Evolutionary conservation across 2,329 filamentous ascomycete species (phyloP).

Genomic region (Colletotrichum liriopes): DNA sequence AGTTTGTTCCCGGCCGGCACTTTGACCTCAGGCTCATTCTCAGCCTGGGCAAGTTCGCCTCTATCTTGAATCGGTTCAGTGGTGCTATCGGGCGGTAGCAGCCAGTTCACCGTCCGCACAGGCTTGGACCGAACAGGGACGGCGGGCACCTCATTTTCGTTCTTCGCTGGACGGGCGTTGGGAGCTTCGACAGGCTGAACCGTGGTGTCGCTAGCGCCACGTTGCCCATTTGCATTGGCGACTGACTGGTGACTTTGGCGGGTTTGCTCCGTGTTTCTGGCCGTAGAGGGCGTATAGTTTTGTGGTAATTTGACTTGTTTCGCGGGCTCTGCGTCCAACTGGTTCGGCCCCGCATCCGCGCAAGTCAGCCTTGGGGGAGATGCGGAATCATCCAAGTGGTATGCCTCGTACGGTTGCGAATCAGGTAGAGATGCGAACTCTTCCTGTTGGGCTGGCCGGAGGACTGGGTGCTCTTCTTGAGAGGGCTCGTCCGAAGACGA

Average conservation of each 20-base stretch:
- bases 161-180: neutral
- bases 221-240: slow-evolving; percentile 39
- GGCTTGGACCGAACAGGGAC: slow-evolving; percentile 18
- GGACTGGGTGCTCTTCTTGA: neutral
- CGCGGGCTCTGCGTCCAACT: neutral
- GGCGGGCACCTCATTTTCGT: neutral
- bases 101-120: slow-evolving; percentile 31
- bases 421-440: neutral
- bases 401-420: neutral
- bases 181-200: slow-evolving; percentile 45
- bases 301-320: neutral
- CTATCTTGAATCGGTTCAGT: slow-evolving; percentile 9
- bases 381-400: neutral
- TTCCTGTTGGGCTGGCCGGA: neutral
- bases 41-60: neutral
- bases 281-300: slow-evolving; percentile 39
- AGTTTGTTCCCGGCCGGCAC: neutral
- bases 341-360: neutral
- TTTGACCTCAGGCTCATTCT: neutral
- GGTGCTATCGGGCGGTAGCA: slow-evolving; percentile 26
- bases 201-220: slow-evolving; percentile 48
- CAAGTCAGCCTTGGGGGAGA: slow-evolving; percentile 28
- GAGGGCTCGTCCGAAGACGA: slow-evolving; percentile 1
- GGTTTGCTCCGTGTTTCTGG: slow-evolving; percentile 30
- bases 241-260: slow-evolving; percentile 53